These are phyloP conservation scores for Aspergillus funiculosus DNA, from an alignment of 495 filamentous ascomycete genomes.

Conservation along the genomic window DNA sequence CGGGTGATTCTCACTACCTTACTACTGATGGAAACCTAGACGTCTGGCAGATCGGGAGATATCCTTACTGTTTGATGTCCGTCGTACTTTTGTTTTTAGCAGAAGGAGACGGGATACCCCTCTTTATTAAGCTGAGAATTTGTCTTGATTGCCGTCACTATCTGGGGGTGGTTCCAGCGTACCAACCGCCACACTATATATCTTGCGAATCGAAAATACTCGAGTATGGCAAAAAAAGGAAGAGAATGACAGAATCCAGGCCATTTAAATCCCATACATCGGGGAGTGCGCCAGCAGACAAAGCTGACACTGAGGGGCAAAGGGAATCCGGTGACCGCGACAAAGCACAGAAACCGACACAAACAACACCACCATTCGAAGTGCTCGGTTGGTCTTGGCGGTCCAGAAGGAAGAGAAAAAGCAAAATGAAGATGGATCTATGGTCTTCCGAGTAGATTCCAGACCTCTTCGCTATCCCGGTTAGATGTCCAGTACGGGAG, in stretches of 20 bases:
- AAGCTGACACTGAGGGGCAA: constrained; percentile 11
- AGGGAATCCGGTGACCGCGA: constrained; percentile 32
- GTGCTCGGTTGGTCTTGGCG: constrained; percentile 29
- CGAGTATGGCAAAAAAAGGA: too few relatives aligned
- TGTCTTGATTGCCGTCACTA: too few relatives aligned
- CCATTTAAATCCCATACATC: not conserved
- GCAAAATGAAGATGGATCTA: constrained; percentile 6
- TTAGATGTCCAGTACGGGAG: constrained; percentile 12
- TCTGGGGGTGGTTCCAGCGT: too few relatives aligned
- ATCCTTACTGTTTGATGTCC: too few relatives aligned
- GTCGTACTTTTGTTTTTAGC: too few relatives aligned
- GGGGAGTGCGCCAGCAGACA: constrained; percentile 1
- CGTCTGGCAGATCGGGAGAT: too few relatives aligned
- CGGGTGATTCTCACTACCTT: constrained; percentile 9
- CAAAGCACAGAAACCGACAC: constrained; percentile 26
- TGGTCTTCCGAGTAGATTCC: not conserved
- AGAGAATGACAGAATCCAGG: too few relatives aligned
- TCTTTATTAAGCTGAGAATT: too few relatives aligned
- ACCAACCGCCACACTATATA: too few relatives aligned
- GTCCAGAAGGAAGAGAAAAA: constrained; percentile 13
- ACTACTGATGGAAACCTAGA: too few relatives aligned
- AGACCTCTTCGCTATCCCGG: constrained; percentile 8
- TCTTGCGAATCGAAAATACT: too few relatives aligned
- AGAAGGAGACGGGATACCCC: too few relatives aligned
- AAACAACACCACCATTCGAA: constrained; percentile 2